phyloP scores from a whole-genome alignment of 495 filamentous ascomycete species.

The Chaetomium fimeti region DNA sequence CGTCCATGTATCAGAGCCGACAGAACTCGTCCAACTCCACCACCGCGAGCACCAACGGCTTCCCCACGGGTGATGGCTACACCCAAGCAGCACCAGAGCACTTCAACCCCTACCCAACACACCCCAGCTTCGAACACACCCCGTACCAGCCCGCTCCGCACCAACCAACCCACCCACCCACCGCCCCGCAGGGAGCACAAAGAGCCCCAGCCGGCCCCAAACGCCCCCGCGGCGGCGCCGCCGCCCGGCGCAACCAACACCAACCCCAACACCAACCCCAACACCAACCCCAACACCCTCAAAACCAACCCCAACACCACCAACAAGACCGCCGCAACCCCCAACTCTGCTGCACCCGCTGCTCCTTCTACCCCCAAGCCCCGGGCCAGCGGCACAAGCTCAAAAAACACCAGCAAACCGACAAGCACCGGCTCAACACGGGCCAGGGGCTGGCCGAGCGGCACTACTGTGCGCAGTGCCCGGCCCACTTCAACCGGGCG shows the following conservation, averaged over 20 bases:
- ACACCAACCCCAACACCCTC: no score
- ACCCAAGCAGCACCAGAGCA: background rate
- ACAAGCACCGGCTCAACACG: constrained; percentile 10
- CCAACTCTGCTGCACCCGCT: background rate
- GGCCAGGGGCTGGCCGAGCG: background rate
- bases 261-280: no score
- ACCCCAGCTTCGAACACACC: no score
- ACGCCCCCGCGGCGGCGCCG: no score
- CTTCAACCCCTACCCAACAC: background rate
- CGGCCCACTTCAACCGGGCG: background rate
- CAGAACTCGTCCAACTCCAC: constrained; percentile 10
- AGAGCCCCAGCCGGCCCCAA: no score
- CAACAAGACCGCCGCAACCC: background rate
- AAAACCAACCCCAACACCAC: background rate
- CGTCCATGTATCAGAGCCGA: background rate
- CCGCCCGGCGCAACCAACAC: background rate
- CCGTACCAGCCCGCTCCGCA: no score
- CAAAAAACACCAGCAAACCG: constrained; percentile 10
- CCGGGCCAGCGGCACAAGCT: constrained; percentile 16
- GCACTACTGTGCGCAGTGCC: background rate
- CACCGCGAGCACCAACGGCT: background rate
- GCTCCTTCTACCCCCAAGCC: constrained; percentile 1
- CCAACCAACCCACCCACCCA: no score
- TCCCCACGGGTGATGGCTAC: background rate
- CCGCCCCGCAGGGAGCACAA: no score